Evolutionary conservation across 768 basidiomycete genomes (phyloP), one percentile per base, ranked within the genome.

Genomic region (Mycena chlorophos): DNA sequence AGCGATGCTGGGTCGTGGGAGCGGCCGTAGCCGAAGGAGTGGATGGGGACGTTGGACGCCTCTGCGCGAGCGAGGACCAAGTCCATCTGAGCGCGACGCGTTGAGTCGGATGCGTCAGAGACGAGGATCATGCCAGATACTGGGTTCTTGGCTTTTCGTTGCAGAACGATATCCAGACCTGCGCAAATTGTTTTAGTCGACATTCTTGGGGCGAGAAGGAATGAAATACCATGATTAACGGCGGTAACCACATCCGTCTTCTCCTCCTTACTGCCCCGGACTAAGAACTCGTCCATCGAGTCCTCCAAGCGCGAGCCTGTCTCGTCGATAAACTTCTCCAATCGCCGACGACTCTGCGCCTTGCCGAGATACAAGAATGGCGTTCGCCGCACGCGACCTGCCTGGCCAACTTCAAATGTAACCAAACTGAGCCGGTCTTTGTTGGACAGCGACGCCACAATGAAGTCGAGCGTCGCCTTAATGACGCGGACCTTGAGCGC

Each of bases 161-260:
- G 97, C 28, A 99, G 74, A 5, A 98, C 90, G 19, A 96, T 86
- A 69, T 99, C 97, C 28, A 98, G 83, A 38, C 89, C 93, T 90
- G 62, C 10, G 51, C 49, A 55, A 51, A 40, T 57, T 49, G 51
- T 47, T 45, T 57, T 52, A 17, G 52, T 13, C 16, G 14, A 26
- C 34, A 17, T 31, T 27, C 5, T 14, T 22, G 49, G 23, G 30
- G n/a, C 46, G 52, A 47, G 13, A 47, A 28, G 40, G 20, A 38
- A 28, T 40, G 20, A 68, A 73, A 43, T 51, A 87, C 91, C 93
- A 65, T 96, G 88, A 69, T 99, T 99, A 54, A 98, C 92, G n/a
- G 95, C 97, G 12, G 95, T 96, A 22, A 98, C 94, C 17, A 99
- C 96, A 69, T 97, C 96, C 25, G 92, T 92, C 73, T 94, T 91